Evolutionary conservation across 768 basidiomycete genomes (phyloP), one percentile per base, ranked within the genome.

Genomic region (Mycena venus): DNA sequence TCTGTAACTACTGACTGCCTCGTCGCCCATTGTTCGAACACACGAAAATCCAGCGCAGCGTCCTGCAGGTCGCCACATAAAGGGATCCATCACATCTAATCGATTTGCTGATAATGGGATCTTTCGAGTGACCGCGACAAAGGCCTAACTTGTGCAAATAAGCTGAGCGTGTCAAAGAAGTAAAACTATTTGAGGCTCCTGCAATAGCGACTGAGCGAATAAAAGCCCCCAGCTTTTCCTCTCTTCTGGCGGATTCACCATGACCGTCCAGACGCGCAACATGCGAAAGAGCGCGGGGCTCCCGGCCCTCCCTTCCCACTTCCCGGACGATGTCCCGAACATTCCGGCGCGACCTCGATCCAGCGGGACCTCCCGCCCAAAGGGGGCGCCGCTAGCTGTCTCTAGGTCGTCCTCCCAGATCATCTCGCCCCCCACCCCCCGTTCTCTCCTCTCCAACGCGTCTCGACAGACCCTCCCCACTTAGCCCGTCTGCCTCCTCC

Each of bases 51-150:
- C 53, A 14, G n/a, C 17, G 9, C 3, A 12, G 12, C 19, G 31
- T 8, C 11, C 38, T 27, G n/a, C 27, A 40, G 40, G 9, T 38
- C 27, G 10, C 5, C 40, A n/a, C 53, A 53, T 65, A 73, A 73
- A 73, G 65, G 72, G 72, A 68, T 73, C 65, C 59, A 67, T 73
- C 72, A 62, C 49, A 72, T 72, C 63, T 72, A 34, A 73, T 68
- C 72, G 59, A 65, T 73, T 55, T n/a, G 31, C 34, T 9, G 44
- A 65, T 55, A 72, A 72, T 65, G 70, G 63, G 70, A 72, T 65
- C 70, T 49, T 38, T 10, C 12, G 49, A 31, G 40, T 56, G 70
- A 59, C 64, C 62, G 63, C 72, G 64, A 67, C 65, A 73, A 73
- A 73, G 72, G 61, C 29, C 65, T 67, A 67, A 68, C 36, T 55